Base-by-base conservation (phyloP, 2,329 filamentous ascomycete species). In the Diaporthe destruens region DNA sequence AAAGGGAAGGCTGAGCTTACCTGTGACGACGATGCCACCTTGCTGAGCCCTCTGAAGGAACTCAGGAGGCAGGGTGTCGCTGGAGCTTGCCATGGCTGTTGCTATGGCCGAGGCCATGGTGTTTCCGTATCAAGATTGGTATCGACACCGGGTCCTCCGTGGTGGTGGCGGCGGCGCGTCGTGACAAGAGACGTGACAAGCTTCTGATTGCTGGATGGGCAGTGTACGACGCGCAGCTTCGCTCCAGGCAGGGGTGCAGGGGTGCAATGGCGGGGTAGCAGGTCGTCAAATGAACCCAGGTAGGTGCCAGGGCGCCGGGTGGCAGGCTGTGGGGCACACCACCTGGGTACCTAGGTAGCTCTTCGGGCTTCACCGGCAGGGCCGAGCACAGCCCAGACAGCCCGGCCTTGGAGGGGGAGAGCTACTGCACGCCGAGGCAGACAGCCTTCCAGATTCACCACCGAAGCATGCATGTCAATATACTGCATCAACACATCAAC, bases 1-100 rank as follows among this genome's bases (percentile, higher is more conserved):
- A 25, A 20, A 34, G 20, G 20, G 16, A 23, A 47, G 12, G 57
- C 57, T 47, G 39, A 25, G 74, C 78, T 55, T 75, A 88, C 87
- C 87, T 81, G 80, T 82, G 56, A 90, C 86, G 59, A 89, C 79
- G 69, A 85, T 76, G 63, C 82, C 82, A 47, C 84, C 86, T 75
- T 85, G 81, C 72, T 82, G 81, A 71, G 83, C 83, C 82, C 87
- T 86, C 73, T 82, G 75, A 68, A 82, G 81, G 75, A 89, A 87
- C 78, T 85, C 88, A 42, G 77, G 76, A 67, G 83, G 76, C 67
- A 86, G 76, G 25, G 77, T 57, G 25, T 75, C 70, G 54, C 76
- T 76, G 56, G 80, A 76, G 71, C 81, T 77, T 61, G 83, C 78
- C 82, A 87, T 87, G 73, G 77, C 63, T 23, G 69, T 55, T 44